A percentile compares a stretch with the other conserved stretches of the same genome.
Evolutionary conservation across 257 asterid genomes (phyloP).

Genomic region (Nicotiana attenuata): DNA sequence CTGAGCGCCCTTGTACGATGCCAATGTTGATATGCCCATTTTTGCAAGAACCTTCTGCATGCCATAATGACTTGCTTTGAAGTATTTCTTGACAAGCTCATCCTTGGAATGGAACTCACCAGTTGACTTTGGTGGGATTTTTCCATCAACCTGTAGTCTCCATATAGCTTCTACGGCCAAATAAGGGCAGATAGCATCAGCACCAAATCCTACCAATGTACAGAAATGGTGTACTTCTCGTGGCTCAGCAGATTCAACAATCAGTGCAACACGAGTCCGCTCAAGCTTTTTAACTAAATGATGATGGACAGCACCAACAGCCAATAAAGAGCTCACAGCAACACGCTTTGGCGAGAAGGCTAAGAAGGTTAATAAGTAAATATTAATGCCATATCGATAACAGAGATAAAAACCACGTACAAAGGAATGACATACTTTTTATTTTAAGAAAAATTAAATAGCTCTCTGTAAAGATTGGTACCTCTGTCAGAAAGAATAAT

Average conservation of each 20-base stretch:
- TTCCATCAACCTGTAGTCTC: slow-evolving; percentile 98
- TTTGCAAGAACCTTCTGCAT: slow-evolving; percentile 99
- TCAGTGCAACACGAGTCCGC: slow-evolving; percentile 88
- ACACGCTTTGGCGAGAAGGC: slow-evolving; percentile 82
- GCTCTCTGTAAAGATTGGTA: slow-evolving; percentile 14
- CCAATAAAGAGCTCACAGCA: slow-evolving; percentile 91
- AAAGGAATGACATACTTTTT: neutral
- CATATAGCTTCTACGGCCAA: slow-evolving; percentile 87
- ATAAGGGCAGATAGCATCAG: slow-evolving; percentile 96
- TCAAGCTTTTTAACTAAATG: slow-evolving; percentile 90
- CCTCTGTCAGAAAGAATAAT: slow-evolving; percentile 96
- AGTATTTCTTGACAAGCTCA: slow-evolving; percentile 80
- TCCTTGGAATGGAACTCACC: slow-evolving; percentile 81
- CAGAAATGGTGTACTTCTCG: slow-evolving; percentile 99
- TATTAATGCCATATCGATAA: neutral
- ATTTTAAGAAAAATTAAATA: too few relatives aligned
- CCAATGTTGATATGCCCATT: slow-evolving; percentile 99
- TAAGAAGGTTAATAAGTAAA: slow-evolving; percentile 21
- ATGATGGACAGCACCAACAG: slow-evolving; percentile 98
- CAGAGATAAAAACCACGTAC: neutral
- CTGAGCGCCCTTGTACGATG: slow-evolving; percentile 99
- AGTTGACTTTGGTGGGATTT: slow-evolving; percentile 79
- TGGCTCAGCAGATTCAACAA: slow-evolving; percentile 96
- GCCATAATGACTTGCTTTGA: slow-evolving; percentile 85
- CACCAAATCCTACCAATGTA: slow-evolving; percentile 97